phyloP scores from a whole-genome alignment of 768 basidiomycete species.

The Hygrophorus pudorinus region DNA sequence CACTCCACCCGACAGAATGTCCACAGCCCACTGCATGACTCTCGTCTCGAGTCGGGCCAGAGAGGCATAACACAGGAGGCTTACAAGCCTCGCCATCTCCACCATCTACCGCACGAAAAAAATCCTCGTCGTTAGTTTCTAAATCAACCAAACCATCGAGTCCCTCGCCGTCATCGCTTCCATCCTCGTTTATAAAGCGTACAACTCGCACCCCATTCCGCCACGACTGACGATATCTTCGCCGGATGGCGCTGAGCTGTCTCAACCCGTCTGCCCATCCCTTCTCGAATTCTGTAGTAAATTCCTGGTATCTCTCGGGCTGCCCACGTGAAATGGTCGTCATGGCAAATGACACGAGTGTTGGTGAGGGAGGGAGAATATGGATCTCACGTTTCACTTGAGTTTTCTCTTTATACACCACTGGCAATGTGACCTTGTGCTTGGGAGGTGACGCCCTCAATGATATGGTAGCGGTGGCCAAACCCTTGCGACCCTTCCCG shows the following conservation, averaged over 20 bases:
- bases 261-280: constrained; percentile 57
- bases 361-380: too few species aligned
- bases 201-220: constrained; percentile 35
- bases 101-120: constrained; percentile 17
- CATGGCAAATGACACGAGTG: too few species aligned
- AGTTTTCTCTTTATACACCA: too few species aligned
- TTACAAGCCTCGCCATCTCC: constrained; percentile 8
- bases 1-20: constrained; percentile 26
- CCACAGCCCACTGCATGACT: constrained; percentile 30
- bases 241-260: constrained; percentile 39
- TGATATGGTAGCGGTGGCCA: constrained; percentile 61
- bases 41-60: constrained; percentile 17
- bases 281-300: constrained; percentile 41
- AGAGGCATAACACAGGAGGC: constrained; percentile 32
- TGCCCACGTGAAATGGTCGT: constrained; percentile 6
- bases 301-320: constrained; percentile 46
- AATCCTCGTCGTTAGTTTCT: constrained; percentile 14
- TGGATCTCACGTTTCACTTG: too few species aligned
- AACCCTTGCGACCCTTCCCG: constrained; percentile 43
- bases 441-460: constrained; percentile 26
- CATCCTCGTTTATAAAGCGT: constrained; percentile 21
- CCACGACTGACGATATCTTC: constrained; percentile 36
- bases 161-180: constrained; percentile 5
- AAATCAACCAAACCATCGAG: background rate
- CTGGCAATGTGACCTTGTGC: constrained; percentile 1